Evolutionary conservation across 257 asterid genomes (phyloP), one percentile per base, ranked within the genome.

Genomic region (Nicotiana tomentosiformis): DNA sequence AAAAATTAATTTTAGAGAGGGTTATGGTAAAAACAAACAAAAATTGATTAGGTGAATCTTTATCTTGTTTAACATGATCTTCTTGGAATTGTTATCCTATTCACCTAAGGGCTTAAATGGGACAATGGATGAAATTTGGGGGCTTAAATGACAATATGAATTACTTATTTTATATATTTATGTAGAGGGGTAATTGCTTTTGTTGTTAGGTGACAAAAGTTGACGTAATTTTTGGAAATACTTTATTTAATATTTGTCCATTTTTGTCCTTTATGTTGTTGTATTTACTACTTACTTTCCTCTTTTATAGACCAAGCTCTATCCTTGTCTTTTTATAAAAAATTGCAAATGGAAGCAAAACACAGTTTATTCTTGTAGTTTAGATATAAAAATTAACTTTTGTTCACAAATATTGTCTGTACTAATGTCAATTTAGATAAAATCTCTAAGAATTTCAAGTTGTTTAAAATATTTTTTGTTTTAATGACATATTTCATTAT

Each of bases 11-110:
- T 81, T 55, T 58, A 58, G 70, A 9, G 84, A 83, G 90, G 84
- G 17, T 62, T 62, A 23, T 0, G 67, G 85, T 74, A 86, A 90
- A 85, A 91, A 86, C 88, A 87, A 85, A 81, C 77, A 86, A 84
- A 87, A 78, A 17, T 39, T 30, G 37, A 65, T 83, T 83, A 77
- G 79, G 80, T 78, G 78, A 78, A 66, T 83, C 80, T 78, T 82
- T 66, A 32, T 82, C 58, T 78, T 60, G 70, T 68, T 49, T 33
- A 49, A 61, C 58, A 61, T 61, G 30, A 76, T 83, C 77, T 76
- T 83, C 56, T 74, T 55, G 37, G 17, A 74, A 35, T 55, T 68
- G 55, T 67, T 11, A 29, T 81, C 66, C 20, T 10, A 53, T n/a
- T 81, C 66, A 53, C 78, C 12, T 33, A 64, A 29, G 82, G 69